Evolutionary conservation across 1,139 yeast genomes (phyloP), one percentile per base, ranked within the genome.

Genomic region (Candida tropicalis): DNA sequence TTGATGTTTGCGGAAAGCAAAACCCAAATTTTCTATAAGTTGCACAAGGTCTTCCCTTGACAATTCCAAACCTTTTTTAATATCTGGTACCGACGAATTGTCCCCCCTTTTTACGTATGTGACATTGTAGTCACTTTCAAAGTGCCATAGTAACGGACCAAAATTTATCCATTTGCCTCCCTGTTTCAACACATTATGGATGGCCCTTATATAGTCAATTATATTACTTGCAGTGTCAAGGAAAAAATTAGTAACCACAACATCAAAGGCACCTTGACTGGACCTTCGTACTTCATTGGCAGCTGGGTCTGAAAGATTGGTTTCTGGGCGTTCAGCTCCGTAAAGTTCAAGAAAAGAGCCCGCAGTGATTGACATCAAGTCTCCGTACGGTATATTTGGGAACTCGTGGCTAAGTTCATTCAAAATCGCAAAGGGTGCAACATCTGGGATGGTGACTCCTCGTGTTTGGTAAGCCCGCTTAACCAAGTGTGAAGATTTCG

Each of bases 101-200:
- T 66, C 68, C 12, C 55, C 57, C 18, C 51, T 48, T 32, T 45
- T 50, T 38, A 56, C 52, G 43, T 49, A 53, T 24, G 48, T 58
- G 49, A 60, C 56, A 20, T 60, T 63, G 20, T 60, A 64, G 39
- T 77, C 79, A 42, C 79, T 80, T 55, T 87, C 96, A 57, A 79
- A 84, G 62, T 90, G 97, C 95, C 96, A 89, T 41, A 86, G 63
- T 22, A 89, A 65, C 0, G 97, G 97, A 0, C 97, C 97, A 54
- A 84, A 79, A 60, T 90, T 90, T 44, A 88, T 70, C 96, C 97
- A 89, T 11, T 66, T 52, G 0, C 95, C 95, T 5, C 77, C 77
- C 0, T 68, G 59, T 38, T 68, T 68, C 44, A 88, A 58, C 16
- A 79, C 68, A 49, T 81, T 70, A 15, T 69, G 59, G 1, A 90